Percentiles rank a stretch among this genome's conserved stretches.
phyloP scores from a whole-genome alignment of 148 eudicot genomes.

The Chenopodium formosanum region DNA sequence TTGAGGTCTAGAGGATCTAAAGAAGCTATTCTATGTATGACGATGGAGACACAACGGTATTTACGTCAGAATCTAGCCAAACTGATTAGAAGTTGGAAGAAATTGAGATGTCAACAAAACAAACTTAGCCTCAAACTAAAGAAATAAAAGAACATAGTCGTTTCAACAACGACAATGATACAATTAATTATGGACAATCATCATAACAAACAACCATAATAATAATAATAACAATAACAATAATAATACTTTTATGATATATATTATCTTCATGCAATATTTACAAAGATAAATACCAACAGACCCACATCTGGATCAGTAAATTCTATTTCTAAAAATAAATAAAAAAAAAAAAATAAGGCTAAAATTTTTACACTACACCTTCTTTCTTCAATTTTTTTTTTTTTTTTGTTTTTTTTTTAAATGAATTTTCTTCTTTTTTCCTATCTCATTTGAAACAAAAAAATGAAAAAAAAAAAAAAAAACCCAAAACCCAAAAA shows the following conservation, averaged over 20 bases:
- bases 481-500: neutral
- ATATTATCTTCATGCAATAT: slow-evolving; percentile 22
- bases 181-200: neutral
- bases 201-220: neutral
- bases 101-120: slow-evolving; percentile 14
- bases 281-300: slow-evolving; percentile 18
- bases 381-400: neutral
- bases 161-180: neutral
- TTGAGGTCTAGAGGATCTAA: neutral
- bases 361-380: slow-evolving; percentile 7
- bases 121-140: slow-evolving; percentile 4
- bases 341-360: slow-evolving; percentile 3
- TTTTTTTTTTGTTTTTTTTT: neutral
- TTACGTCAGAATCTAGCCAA: slow-evolving; percentile 9
- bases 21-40: neutral
- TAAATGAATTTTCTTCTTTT: neutral
- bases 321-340: slow-evolving; percentile 15
- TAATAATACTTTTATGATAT: slow-evolving; percentile 10
- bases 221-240: neutral
- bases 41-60: neutral
- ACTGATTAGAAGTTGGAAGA: neutral
- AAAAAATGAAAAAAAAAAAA: neutral
- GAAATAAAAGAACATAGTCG: neutral
- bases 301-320: slow-evolving; percentile 7
- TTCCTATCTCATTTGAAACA: neutral